Percentiles rank a stretch among this genome's conserved stretches.
phyloP scores from a whole-genome alignment of 1,284 basidiomycete genomes.

The Cystobasidiaceae sp. region DNA sequence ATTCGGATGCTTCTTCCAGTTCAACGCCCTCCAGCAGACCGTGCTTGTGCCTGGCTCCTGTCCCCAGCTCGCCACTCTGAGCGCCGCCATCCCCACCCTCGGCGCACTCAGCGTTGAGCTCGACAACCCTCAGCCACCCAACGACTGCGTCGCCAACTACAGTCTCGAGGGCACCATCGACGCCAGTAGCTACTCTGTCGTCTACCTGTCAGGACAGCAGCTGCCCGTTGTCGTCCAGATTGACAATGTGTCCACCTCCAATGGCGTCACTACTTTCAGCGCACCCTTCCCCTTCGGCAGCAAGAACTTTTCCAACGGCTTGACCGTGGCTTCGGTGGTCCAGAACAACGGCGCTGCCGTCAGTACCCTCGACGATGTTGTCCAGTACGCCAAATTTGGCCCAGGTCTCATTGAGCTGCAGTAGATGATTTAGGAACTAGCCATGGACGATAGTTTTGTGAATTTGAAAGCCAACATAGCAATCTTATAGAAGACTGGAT shows the following conservation, averaged over 20 bases:
- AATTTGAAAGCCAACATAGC: no score
- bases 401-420: slow-evolving; percentile 7
- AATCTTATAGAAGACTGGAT: no score
- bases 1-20: not conserved
- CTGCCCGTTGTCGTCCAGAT: slow-evolving; percentile 28
- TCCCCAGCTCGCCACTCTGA: slow-evolving; percentile 15
- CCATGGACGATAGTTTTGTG: no score
- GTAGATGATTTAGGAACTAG: not conserved
- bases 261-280: slow-evolving; percentile 25
- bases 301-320: slow-evolving; percentile 31
- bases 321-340: slow-evolving; percentile 33
- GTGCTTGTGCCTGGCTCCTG: slow-evolving; percentile 33
- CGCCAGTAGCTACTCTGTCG: slow-evolving; percentile 21
- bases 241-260: slow-evolving; percentile 4
- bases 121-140: not conserved
- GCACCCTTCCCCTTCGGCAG: slow-evolving; percentile 31
- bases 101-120: slow-evolving; percentile 5
- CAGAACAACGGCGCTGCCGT: slow-evolving; percentile 21
- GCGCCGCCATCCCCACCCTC: slow-evolving; percentile 26
- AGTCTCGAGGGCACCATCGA: not conserved
- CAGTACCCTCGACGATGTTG: slow-evolving; percentile 18
- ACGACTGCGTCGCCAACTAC: slow-evolving; percentile 17
- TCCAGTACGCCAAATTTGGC: not conserved
- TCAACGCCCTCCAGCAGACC: slow-evolving; percentile 24
- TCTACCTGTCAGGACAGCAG: slow-evolving; percentile 33